phyloP scores from a whole-genome alignment of 257 asterid species.

The Primulina huaijiensis region DNA sequence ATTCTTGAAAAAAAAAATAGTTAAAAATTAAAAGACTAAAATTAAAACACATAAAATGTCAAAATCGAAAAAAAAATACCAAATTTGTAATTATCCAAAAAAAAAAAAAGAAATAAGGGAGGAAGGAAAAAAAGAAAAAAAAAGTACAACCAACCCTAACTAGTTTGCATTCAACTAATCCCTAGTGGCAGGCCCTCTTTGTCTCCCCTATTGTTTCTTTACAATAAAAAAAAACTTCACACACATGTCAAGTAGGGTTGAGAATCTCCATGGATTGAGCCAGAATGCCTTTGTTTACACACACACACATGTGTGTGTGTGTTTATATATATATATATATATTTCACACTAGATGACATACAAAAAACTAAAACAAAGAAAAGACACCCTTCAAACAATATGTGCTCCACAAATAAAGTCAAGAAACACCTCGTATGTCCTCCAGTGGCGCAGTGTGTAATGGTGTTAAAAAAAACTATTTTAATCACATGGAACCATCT shows the following conservation, averaged over 20 bases:
- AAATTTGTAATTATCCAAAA: too few species aligned
- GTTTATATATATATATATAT: slow-evolving; percentile 27
- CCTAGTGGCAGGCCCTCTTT: slow-evolving; percentile 2
- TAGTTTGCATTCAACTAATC: slow-evolving; percentile 13
- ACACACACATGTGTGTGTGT: too few species aligned
- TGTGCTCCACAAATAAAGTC: neutral
- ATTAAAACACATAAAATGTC: too few species aligned
- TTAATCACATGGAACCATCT: neutral
- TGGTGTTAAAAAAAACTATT: too few species aligned
- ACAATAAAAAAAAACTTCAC: neutral
- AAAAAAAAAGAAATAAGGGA: too few species aligned
- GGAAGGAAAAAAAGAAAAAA: neutral
- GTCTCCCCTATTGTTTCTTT: slow-evolving; percentile 13
- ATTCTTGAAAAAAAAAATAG: too few species aligned
- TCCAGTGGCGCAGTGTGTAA: too few species aligned
- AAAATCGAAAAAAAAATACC: too few species aligned
- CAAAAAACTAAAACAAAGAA: slow-evolving; percentile 39
- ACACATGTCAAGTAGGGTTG: neutral
- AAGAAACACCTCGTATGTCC: neutral
- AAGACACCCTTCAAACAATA: slow-evolving; percentile 29
- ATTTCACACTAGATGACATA: slow-evolving; percentile 40
- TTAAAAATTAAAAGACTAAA: too few species aligned
- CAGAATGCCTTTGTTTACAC: slow-evolving; percentile 8
- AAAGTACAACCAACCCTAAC: neutral
- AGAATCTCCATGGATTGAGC: slow-evolving; percentile 27